These are phyloP conservation scores for Vitis hybrid DNA, from an alignment of 177 flowering plant species.

Conservation along the genomic window DNA sequence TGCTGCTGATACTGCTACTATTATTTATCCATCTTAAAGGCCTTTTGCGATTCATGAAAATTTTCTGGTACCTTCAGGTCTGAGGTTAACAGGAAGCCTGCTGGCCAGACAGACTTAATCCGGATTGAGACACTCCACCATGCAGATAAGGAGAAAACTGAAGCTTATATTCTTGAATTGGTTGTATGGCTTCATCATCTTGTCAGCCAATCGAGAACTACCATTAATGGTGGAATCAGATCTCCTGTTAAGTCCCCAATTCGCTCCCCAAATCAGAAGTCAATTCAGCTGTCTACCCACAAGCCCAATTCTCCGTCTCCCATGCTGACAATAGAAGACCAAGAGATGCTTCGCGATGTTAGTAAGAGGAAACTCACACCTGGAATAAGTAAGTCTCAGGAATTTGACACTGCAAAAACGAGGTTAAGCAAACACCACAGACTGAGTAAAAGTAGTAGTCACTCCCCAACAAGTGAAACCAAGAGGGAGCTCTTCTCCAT, in stretches of 20 bases:
- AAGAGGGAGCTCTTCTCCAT: slow-evolving; percentile 48
- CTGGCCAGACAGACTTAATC: slow-evolving; percentile 55
- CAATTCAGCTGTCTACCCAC: slow-evolving; percentile 26
- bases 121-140: slow-evolving; percentile 84
- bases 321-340: slow-evolving; percentile 64
- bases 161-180: slow-evolving; percentile 63
- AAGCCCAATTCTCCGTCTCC: slow-evolving; percentile 40
- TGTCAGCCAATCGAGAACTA: slow-evolving; percentile 53
- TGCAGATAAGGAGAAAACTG: slow-evolving; percentile 81
- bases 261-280: slow-evolving; percentile 62
- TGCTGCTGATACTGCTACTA: neutral
- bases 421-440: slow-evolving; percentile 60
- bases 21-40: no score
- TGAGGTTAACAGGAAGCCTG: slow-evolving; percentile 53
- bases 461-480: slow-evolving; percentile 58
- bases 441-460: slow-evolving; percentile 81
- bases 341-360: slow-evolving; percentile 75
- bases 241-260: slow-evolving; percentile 83
- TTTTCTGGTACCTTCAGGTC: slow-evolving; percentile 38
- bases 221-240: slow-evolving; percentile 42
- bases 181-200: slow-evolving; percentile 84
- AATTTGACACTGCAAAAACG: slow-evolving; percentile 59
- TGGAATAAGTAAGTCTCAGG: slow-evolving; percentile 92
- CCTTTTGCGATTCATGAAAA: neutral
- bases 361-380: slow-evolving; percentile 75